Evolutionary conservation across 208 protist genomes (phyloP).

Genomic region (Trypanosoma boissoni): DNA sequence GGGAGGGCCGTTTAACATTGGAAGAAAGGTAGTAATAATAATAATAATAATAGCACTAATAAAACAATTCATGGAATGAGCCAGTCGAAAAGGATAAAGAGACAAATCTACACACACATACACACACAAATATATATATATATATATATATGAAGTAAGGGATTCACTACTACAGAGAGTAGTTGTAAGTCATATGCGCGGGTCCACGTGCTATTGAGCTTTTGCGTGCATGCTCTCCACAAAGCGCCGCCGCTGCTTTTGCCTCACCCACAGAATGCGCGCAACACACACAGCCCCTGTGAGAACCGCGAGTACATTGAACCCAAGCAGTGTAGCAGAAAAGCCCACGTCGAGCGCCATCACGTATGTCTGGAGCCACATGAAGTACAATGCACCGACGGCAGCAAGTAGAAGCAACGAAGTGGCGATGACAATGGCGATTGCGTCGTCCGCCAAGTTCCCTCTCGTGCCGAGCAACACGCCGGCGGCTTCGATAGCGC

Average conservation of each 20-base stretch:
- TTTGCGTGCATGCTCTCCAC: not conserved
- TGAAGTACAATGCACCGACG: conserved; percentile 67
- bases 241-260: conserved; percentile 7
- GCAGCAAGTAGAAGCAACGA: conserved; percentile 36
- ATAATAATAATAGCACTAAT: too few species aligned
- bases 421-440: conserved; percentile 30
- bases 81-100: too few species aligned
- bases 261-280: conserved; percentile 4
- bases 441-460: conserved; percentile 43
- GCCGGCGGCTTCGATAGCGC: conserved; percentile 37
- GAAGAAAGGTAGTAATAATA: too few species aligned
- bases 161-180: too few species aligned
- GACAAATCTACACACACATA: too few species aligned
- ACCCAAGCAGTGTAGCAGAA: conserved; percentile 48
- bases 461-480: conserved; percentile 45
- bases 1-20: too few species aligned
- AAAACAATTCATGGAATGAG: too few species aligned
- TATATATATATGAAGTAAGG: too few species aligned
- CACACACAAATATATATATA: too few species aligned
- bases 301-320: conserved; percentile 46
- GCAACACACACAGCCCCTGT: conserved; percentile 32
- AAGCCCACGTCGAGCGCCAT: conserved; percentile 70
- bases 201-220: too few species aligned
- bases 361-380: conserved; percentile 85
- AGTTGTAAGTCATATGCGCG: too few species aligned